Evolutionary conservation across 1,284 basidiomycete genomes (phyloP).

Genomic region (Rhodotorula sp.): DNA sequence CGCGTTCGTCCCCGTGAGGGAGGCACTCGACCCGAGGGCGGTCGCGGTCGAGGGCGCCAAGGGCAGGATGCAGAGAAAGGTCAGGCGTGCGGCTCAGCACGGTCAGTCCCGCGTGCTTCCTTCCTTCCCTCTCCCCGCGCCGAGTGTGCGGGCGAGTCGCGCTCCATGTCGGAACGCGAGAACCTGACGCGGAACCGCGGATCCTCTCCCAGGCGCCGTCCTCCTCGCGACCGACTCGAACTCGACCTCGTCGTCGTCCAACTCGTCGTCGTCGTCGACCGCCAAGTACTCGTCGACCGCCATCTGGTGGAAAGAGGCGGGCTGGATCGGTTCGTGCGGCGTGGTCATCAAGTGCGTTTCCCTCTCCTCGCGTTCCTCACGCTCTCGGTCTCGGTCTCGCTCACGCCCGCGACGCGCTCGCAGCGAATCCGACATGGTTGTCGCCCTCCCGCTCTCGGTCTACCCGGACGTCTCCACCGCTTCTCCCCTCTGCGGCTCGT

Average conservation of each 20-base stretch:
- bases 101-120: no score
- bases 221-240: not conserved
- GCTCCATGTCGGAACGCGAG: no score
- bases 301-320: conserved; percentile 23
- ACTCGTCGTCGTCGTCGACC: not conserved
- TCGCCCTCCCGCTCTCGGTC: conserved; percentile 25
- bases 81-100: conserved; percentile 8
- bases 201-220: conserved; percentile 2
- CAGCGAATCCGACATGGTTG: conserved; percentile 6
- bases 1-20: conserved; percentile 16
- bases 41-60: not conserved
- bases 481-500: conserved; percentile 25
- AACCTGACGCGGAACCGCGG: not conserved
- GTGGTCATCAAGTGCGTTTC: conserved; percentile 18
- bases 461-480: conserved; percentile 16
- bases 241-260: not conserved
- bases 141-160: not conserved
- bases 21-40: not conserved
- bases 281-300: conserved; percentile 9
- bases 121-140: not conserved
- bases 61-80: conserved; percentile 6
- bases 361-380: no score
- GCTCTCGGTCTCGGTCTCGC: no score
- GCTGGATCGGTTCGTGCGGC: conserved; percentile 28
- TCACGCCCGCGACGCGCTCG: no score